phyloP scores from a whole-genome alignment of 331 rosid genomes.

The Quercus lobata region DNA sequence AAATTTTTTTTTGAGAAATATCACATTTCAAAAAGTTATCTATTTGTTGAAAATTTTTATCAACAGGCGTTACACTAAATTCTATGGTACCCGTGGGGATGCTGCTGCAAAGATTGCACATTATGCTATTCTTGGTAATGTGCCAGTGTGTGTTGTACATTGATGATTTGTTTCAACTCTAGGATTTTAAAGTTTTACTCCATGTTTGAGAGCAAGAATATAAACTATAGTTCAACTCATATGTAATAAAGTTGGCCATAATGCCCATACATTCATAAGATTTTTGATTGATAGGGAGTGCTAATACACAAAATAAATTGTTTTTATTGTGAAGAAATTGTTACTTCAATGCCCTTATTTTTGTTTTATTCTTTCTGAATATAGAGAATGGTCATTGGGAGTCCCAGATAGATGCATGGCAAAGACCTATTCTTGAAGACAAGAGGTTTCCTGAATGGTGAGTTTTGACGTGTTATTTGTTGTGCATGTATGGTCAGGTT shows the following conservation, averaged over 20 bases:
- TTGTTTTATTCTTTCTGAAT: conserved; percentile 17
- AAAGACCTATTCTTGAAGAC: conserved; percentile 89
- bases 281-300: conserved; percentile 7
- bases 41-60: conserved; percentile 24
- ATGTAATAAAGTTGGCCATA: conserved; percentile 13
- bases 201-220: conserved; percentile 8
- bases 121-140: conserved; percentile 82
- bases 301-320: not conserved
- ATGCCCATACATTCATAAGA: conserved; percentile 12
- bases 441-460: conserved; percentile 94
- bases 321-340: not conserved
- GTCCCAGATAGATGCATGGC: conserved; percentile 89
- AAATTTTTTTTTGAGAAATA: conserved; percentile 17
- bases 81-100: conserved; percentile 69
- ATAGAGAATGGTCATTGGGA: conserved; percentile 79
- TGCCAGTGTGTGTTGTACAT: not conserved
- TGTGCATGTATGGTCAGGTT: conserved; percentile 11
- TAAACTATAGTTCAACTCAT: not conserved
- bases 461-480: conserved; percentile 25
- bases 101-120: conserved; percentile 86
- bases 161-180: not conserved
- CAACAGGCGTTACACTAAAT: conserved; percentile 89
- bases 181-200: not conserved
- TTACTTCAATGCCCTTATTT: not conserved
- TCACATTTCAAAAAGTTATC: conserved; percentile 3